Evolutionary conservation across 2,329 filamentous ascomycete species (phyloP).

Genomic region (Phoma sp.): DNA sequence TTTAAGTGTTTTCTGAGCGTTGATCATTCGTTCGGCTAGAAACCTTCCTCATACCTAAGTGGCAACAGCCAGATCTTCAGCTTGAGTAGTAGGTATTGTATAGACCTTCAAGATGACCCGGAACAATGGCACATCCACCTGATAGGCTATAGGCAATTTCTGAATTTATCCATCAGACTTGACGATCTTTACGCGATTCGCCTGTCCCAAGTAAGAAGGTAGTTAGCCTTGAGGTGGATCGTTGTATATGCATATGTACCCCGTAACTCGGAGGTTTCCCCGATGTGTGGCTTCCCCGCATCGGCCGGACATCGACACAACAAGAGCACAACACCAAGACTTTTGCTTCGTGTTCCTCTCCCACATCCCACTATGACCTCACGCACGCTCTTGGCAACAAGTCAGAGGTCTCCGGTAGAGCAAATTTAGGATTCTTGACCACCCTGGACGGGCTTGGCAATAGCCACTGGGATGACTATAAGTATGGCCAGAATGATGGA

Average conservation of each 20-base stretch:
- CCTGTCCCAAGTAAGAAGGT: neutral
- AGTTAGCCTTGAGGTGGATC: neutral
- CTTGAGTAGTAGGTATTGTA: neutral
- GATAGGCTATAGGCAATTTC: neutral
- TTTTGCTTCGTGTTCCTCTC: neutral
- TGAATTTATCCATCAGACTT: neutral
- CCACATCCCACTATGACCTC: constrained; percentile 5
- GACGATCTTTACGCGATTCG: neutral
- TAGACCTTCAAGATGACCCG: neutral
- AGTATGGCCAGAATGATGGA: neutral
- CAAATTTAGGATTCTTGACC: neutral
- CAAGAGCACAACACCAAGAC: neutral
- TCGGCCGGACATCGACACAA: constrained; percentile 3
- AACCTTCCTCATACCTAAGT: neutral
- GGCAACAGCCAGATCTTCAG: neutral
- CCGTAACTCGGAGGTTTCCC: constrained; percentile 6
- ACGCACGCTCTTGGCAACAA: neutral
- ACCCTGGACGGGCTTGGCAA: constrained; percentile 3
- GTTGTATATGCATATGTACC: neutral
- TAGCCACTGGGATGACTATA: neutral
- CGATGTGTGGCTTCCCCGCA: constrained; percentile 5
- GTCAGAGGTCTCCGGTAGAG: neutral
- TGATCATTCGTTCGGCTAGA: neutral
- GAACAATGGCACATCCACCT: neutral
- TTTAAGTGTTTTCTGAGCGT: neutral